Evolutionary conservation across 306 rosid species (phyloP).

Genomic region (Lathyrus aphaca): DNA sequence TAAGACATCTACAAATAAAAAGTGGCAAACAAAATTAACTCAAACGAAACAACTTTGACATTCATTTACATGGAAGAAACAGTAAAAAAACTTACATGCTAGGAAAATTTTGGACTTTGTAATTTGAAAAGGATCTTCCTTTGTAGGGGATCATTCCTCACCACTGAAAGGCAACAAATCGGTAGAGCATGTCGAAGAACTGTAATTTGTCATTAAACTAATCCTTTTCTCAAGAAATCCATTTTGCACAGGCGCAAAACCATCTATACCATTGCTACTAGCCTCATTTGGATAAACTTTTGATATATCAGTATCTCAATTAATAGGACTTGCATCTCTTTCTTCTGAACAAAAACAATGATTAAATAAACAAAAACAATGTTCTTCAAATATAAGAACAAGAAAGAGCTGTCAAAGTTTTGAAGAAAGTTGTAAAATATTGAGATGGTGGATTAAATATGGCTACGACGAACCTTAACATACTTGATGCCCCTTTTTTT

Average conservation of each 20-base stretch:
- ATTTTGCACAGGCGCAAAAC: no score
- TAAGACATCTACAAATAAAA: conserved; percentile 62
- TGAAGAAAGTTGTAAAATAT: conserved; percentile 27
- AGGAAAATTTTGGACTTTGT: conserved; percentile 62
- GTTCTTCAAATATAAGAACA: conserved; percentile 35
- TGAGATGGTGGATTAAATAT: conserved; percentile 30
- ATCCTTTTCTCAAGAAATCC: no score
- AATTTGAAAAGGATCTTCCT: conserved; percentile 58
- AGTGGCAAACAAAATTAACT: conserved; percentile 35
- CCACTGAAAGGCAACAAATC: conserved; percentile 88
- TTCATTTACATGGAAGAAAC: conserved; percentile 28
- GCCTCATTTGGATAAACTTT: no score
- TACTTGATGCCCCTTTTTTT: conserved; percentile 96
- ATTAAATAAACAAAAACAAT: conserved; percentile 55
- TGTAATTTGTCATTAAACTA: no score
- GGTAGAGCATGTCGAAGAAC: conserved; percentile 92
- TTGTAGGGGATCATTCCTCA: conserved; percentile 61
- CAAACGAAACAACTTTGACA: neutral
- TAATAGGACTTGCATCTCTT: no score
- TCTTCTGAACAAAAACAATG: no score
- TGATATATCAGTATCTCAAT: no score
- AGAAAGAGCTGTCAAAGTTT: conserved; percentile 15
- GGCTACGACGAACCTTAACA: conserved; percentile 67
- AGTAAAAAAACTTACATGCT: conserved; percentile 55
- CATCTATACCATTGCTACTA: no score